Base-by-base conservation (phyloP, 1,139 yeast genomes). In the Pichia sorboxylosa region DNA sequence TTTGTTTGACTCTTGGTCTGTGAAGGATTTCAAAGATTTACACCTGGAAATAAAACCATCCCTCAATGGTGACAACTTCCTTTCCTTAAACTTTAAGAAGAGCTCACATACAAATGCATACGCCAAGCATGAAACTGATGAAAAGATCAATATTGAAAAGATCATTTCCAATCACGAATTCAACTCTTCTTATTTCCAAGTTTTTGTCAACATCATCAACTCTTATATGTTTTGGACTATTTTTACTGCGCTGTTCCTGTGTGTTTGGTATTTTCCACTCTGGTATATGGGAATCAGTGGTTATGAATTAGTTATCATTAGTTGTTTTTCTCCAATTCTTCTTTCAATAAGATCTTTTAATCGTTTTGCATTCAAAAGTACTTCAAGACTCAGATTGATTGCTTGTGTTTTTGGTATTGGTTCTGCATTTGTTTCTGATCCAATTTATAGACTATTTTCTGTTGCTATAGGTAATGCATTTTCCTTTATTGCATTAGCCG, bases 271-370 rank as follows among this genome's bases (percentile, higher is more conserved):
- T 59, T 90, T 90, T 64, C 98, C 98, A 13, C 64, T 90, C 40
- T 90, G 98, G 98, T 73, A 80, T 52, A 85, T 90, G 97, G 97
- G 97, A 7, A 78, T 90, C 36, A 80, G 94, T 3, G 98, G 98
- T 4, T 85, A 81, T 52, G 98, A 90, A 55, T 80, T 81, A 0
- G 69, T 75, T 2, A 63, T 84, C 30, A 52, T 75, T 4, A 59
- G 75, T 17, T 63, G 79, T 27, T 40, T 73, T 4, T 36, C 48
- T 23, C 56, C 57, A 5, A 39, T 78, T 13, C 29, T 84, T 2
- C 59, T 84, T 26, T 52, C 57, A 4, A 45, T 80, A 13, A 73
- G 83, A 3, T 62, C 64, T n/a, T 29, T 81, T 11, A 61, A 69
- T 34, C 47, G 44, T 4, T 36, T 67, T 6, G 61, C 69, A 26